Base-by-base conservation (phyloP, 2,329 filamentous ascomycete genomes). In the Triangularia setosa region DNA sequence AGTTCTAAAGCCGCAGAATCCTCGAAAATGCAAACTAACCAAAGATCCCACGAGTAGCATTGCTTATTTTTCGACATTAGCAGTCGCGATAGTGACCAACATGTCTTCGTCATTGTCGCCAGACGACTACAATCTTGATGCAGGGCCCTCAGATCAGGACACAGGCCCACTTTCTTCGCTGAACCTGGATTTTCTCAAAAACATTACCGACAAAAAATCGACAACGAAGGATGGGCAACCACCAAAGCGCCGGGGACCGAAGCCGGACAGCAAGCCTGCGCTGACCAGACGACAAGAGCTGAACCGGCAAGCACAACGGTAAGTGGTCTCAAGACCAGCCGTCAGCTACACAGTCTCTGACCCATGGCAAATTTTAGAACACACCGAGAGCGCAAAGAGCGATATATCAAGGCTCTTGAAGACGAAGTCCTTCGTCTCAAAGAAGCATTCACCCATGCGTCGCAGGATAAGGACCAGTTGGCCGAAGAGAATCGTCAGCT, bases 241-340 rank as follows among this genome's bases (percentile, higher is more conserved):
- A 8, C 87, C 92, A 2, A 99, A 98, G 79, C 87, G 92, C 69
- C 87, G 95, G 76, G 95, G 95, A 1, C 95, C 95, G 0, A 98
- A 98, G 76, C 95, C 95, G 21, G 95, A 98, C 76, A 96, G 91
- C 80, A 97, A 96, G 75, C 95, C 95, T 18, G 94, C 95, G 54
- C 80, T 97, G 72, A 98, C 94, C 21, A 85, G 94, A 67, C 87
- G 94, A 68, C 95, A 98, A 75, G 94, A 98, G 77, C 81, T 98
- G 66, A 98, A 98, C 75, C 87, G 95, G 68, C 94, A 98, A 79
- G 95, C 95, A 28, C 95, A 98, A 78, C 90, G 93, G 93, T 96
- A 86, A 71, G 78, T 52, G 25, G 35, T 27, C 8, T 57, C 11
- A 27, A 16, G 7, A 24, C 2, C 9, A 25, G 7, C 9, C 9